A percentile compares a stretch with the other conserved stretches of the same genome.
Evolutionary conservation across 495 filamentous ascomycete species (phyloP).

Genomic region (Extremus antarcticus): DNA sequence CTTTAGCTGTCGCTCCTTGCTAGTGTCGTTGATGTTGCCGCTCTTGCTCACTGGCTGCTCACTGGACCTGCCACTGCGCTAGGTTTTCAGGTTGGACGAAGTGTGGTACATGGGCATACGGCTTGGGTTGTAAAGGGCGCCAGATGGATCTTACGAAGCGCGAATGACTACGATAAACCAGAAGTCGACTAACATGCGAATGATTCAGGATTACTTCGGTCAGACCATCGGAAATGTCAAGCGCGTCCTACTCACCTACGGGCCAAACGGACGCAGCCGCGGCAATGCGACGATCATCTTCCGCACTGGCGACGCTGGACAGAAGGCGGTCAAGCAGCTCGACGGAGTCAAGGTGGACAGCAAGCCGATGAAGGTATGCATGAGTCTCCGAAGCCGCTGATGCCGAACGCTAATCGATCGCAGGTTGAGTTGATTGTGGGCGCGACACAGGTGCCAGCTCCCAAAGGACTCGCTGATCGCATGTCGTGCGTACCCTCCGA

Average conservation of each 20-base stretch:
- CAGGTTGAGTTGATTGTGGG: constrained; percentile 86
- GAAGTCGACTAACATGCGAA: not conserved
- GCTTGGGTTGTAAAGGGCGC: too few species aligned
- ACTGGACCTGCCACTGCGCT: not conserved
- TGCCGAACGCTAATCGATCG: not conserved
- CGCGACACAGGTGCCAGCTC: constrained; percentile 51
- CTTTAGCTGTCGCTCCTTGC: not conserved
- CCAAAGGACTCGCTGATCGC: constrained; percentile 76
- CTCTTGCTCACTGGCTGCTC: constrained; percentile 28
- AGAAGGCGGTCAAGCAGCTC: constrained; percentile 66
- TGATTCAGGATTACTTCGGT: constrained; percentile 82
- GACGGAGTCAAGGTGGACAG: constrained; percentile 84
- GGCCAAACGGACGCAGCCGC: constrained; percentile 80
- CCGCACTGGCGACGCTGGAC: constrained; percentile 61
- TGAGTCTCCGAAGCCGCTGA: not conserved
- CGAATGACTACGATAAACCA: not conserved
- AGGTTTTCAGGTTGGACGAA: not conserved
- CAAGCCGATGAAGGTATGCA: constrained; percentile 72
- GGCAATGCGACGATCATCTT: constrained; percentile 79
- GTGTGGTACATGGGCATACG: not conserved
- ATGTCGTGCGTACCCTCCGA: constrained; percentile 48
- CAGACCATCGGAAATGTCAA: constrained; percentile 84
- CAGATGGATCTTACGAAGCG: not conserved
- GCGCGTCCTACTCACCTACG: constrained; percentile 78
- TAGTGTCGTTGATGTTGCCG: constrained; percentile 3